Evolutionary conservation across 2,329 filamentous ascomycete genomes (phyloP), one percentile per base, ranked within the genome.

Genomic region (Epichloe amarillans): DNA sequence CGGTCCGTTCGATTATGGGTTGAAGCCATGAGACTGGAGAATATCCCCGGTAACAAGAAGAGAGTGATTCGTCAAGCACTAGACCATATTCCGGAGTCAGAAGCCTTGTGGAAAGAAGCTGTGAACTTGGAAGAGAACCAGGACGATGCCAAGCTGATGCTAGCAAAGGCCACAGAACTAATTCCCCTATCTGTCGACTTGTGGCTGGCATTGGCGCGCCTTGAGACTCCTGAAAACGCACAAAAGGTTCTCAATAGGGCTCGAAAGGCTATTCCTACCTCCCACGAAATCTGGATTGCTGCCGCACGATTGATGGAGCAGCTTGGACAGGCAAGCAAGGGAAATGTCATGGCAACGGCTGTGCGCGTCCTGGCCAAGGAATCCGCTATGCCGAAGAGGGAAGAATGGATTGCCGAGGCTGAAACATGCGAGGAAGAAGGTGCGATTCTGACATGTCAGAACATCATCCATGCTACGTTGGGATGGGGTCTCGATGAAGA

Each of bases 81-180:
- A 43, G 88, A 97, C 60, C 84, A 95, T 61, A 86, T 96, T 40
- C 90, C 90, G 0, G 88, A 95, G 62, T 97, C 91, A 0, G 93
- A 97, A 46, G 84, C 87, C 41, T 77, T 98, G n/a, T 98, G 93
- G 93, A 98, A 97, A 64, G 89, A 94, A 64, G 85, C 91, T 5
- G 91, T 98, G 55, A 97, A 97, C 59, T 72, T 97, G 50, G 93
- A 97, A 62, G 91, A 96, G 61, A 85, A 95, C 58, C 80, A 86
- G 0, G 85, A 84, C 33, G 89, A 96, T 69, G 94, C 94, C 4
- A 83, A 84, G 55, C 73, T 98, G 51, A 75, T 98, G 50, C 79
- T 98, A 45, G 90, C 89, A 46, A 96, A 96, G 69, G 94, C 94
- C 0, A 95, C 90, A 0, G 90, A 98, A 60, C 85, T 96, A 52